Evolutionary conservation across 495 filamentous ascomycete genomes (phyloP).

Genomic region (Antarctomyces pellizariae): DNA sequence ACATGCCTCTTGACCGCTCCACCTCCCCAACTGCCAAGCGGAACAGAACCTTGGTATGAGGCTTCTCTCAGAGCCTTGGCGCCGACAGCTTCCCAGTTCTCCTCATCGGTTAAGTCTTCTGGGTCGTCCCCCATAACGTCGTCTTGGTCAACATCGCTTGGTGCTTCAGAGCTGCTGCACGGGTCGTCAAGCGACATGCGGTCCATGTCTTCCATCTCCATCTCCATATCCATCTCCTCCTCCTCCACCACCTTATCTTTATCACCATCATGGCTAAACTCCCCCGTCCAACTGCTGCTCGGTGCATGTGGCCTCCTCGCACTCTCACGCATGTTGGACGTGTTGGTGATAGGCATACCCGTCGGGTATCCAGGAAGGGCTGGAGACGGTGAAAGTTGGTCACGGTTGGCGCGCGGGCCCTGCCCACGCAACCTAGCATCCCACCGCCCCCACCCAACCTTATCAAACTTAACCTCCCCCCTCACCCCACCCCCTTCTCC

Average conservation of each 20-base stretch:
- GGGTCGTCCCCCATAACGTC: slow-evolving; percentile 40
- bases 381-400: slow-evolving; percentile 21
- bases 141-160: slow-evolving; percentile 42
- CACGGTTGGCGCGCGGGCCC: slow-evolving; percentile 22
- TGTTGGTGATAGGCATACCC: slow-evolving; percentile 43
- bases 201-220: slow-evolving; percentile 74
- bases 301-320: slow-evolving; percentile 25
- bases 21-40: background rate
- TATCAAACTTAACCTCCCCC: slow-evolving; percentile 75
- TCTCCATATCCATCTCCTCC: slow-evolving; percentile 48
- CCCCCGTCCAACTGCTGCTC: slow-evolving; percentile 37
- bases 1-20: slow-evolving; percentile 5
- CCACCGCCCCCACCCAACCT: slow-evolving; percentile 96
- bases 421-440: slow-evolving; percentile 57
- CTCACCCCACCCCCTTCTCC: slow-evolving; percentile 36
- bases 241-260: slow-evolving; percentile 49
- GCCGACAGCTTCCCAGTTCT: slow-evolving; percentile 86
- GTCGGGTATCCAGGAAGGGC: slow-evolving; percentile 27
- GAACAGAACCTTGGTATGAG: slow-evolving; percentile 24
- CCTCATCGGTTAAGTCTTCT: slow-evolving; percentile 82
- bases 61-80: slow-evolving; percentile 60
- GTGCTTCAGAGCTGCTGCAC: slow-evolving; percentile 51
- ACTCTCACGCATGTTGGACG: slow-evolving; percentile 20
- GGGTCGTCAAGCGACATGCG: slow-evolving; percentile 83
- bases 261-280: slow-evolving; percentile 50